Base-by-base conservation (phyloP, 768 basidiomycete genomes). In the Porphyrellus cyaneotinctus region DNA sequence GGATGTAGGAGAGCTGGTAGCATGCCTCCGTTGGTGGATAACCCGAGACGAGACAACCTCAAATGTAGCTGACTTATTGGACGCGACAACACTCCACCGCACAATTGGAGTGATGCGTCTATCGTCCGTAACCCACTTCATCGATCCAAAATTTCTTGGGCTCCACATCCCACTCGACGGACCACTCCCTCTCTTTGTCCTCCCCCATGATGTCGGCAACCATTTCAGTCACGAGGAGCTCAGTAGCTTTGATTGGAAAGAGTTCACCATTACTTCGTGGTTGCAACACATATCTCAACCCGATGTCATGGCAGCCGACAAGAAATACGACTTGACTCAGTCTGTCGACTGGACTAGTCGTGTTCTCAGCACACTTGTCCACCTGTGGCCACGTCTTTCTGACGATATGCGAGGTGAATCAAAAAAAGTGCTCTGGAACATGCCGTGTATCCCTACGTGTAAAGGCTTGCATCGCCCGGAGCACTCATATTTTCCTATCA, bases 1-100 rank as follows among this genome's bases (percentile, higher is more conserved):
- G 31, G 63, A 70, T 6, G 80, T 86, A 58, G 67, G 72, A 12
- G 90, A 97, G 66, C 84, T 88, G 70, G 67, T 85, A 14, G 83
- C 82, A 2, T 91, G 88, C 65, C 71, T 95, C 60, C 80, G 80
- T 48, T 98, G 95, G 95, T 91, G 91, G 87, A 72, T 78, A 38
- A 61, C 58, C 68, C 17, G 23, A 5, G 13, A 18, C 20, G 2
- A 14, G 20, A 2, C 12, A 5, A 4, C 9, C 8, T 17, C 6
- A 12, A 64, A 74, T n/a, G 64, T 77, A 23, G 51, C 69, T 8
- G 78, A 87, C 48, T 76, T 97, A 17, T 70, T 94, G 10, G 76
- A 83, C 54, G 85, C 85, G 8, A 82, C 85, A 6, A 76, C 94
- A 6, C 64, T 95, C 17, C 61, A 59, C 13, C 70, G 65, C 17